Conservation (phyloP, 106 monocot species). For the Acorus calamus region DNA sequence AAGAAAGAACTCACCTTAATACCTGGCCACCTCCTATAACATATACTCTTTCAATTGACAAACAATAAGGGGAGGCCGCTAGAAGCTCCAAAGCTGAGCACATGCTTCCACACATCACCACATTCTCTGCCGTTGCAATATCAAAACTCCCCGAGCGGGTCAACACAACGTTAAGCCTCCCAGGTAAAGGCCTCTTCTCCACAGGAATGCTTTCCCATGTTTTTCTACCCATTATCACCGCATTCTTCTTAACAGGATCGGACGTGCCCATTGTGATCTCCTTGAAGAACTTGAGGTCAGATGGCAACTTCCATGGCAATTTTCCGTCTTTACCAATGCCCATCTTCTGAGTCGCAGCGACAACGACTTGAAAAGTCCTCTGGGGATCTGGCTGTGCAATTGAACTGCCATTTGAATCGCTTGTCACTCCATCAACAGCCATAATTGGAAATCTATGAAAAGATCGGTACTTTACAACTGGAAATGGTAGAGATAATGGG, state of each 20-base stretch:
- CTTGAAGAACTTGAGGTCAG: constrained; percentile 87
- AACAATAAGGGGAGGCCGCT: constrained; percentile 66
- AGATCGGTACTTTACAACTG: constrained; percentile 1
- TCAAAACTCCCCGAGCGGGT: constrained; percentile 89
- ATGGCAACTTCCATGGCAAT: constrained; percentile 78
- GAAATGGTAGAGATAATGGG: neutral
- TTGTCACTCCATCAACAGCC: constrained; percentile 15
- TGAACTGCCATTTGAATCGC: constrained; percentile 21
- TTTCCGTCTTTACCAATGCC: constrained; percentile 89
- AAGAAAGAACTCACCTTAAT: constrained; percentile 42
- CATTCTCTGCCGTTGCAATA: constrained; percentile 64
- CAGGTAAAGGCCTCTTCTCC: constrained; percentile 56
- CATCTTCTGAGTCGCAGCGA: constrained; percentile 71
- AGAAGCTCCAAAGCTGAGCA: constrained; percentile 67
- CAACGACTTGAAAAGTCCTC: constrained; percentile 78
- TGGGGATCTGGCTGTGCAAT: constrained; percentile 15
- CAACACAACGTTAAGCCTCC: constrained; percentile 81
- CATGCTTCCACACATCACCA: constrained; percentile 74
- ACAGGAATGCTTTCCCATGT: constrained; percentile 91
- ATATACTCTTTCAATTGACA: constrained; percentile 85
- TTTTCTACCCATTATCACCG: constrained; percentile 93
- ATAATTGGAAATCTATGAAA: constrained; percentile 9
- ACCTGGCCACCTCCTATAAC: constrained; percentile 90
- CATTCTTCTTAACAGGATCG: constrained; percentile 86
- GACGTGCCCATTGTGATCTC: constrained; percentile 54